Evolutionary conservation across 31 red algal genomes (phyloP).

Genomic region (Odonthalia washingtoniensis): DNA sequence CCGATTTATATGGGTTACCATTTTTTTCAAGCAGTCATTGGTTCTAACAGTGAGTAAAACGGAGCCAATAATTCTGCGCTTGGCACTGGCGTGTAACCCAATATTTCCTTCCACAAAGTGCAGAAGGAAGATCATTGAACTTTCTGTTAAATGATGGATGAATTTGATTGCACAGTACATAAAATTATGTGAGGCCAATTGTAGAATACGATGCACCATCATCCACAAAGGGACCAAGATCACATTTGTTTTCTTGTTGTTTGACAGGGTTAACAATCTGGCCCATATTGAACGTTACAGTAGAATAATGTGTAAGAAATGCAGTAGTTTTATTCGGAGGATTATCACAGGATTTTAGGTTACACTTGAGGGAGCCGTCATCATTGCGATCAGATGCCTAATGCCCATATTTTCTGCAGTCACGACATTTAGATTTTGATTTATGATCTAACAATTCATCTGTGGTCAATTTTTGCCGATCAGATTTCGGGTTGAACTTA

Average conservation of each 20-base stretch:
- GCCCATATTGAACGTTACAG: background rate
- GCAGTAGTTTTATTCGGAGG: background rate
- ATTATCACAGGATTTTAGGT: background rate
- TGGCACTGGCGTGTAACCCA: too few species aligned
- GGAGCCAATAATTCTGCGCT: too few species aligned
- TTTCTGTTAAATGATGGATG: too few species aligned
- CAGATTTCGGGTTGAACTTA: background rate
- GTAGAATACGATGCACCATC: background rate
- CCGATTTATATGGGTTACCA: too few species aligned
- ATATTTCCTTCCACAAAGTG: too few species aligned
- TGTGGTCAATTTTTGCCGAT: background rate
- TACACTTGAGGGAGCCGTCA: background rate
- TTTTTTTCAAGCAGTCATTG: too few species aligned
- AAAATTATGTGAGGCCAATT: background rate
- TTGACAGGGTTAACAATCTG: background rate
- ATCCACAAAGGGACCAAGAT: background rate
- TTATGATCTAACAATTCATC: background rate
- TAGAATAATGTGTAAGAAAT: background rate
- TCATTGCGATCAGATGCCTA: background rate
- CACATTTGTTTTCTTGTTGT: background rate
- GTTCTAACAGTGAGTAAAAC: too few species aligned
- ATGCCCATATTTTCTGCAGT: background rate
- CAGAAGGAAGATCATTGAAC: too few species aligned
- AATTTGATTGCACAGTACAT: background rate
- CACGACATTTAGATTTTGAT: background rate